Percentiles rank a stretch among this genome's conserved stretches.
These are phyloP conservation scores for Fusarium bactridioides DNA, from an alignment of 2,329 filamentous ascomycete genomes.

Conservation along the genomic window DNA sequence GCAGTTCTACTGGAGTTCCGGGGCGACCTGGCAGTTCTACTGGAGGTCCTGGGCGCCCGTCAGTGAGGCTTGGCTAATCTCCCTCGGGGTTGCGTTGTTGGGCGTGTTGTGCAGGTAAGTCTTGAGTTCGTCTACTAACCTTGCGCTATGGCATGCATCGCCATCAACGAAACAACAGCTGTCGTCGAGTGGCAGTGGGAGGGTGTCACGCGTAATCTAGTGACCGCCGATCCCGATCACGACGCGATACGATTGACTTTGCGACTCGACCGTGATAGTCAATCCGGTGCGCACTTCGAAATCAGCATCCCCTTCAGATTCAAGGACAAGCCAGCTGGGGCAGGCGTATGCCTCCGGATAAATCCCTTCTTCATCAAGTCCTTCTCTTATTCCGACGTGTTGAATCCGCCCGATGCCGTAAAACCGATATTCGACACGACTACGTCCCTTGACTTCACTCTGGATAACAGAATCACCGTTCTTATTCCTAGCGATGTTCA, in stretches of 20 bases:
- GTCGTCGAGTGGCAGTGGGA: slow-evolving; percentile 5
- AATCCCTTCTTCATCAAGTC: slow-evolving; percentile 8
- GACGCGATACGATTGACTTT: slow-evolving; percentile 6
- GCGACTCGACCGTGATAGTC: not conserved
- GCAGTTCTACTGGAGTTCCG: slow-evolving; percentile 21
- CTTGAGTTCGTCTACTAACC: not conserved
- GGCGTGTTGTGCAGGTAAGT: not conserved
- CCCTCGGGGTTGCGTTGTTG: not conserved
- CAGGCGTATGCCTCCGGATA: not conserved
- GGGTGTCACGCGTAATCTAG: not conserved
- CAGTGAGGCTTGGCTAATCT: not conserved
- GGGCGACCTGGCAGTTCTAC: slow-evolving; percentile 14
- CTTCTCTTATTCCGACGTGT: not conserved
- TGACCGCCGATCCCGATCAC: slow-evolving; percentile 4
- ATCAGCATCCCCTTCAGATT: slow-evolving; percentile 3
- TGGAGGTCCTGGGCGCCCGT: slow-evolving; percentile 7
- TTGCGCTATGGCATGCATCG: slow-evolving; percentile 8
- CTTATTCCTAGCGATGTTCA: slow-evolving; percentile 1
- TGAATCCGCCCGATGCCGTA: not conserved
- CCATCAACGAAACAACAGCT: not conserved
- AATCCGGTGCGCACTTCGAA: not conserved
- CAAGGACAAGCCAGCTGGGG: slow-evolving; percentile 5
- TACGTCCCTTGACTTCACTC: not conserved
- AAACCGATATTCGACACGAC: not conserved
- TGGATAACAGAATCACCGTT: not conserved